phyloP scores from a whole-genome alignment of 2,329 filamentous ascomycete species.

The Aspergillus latus region DNA sequence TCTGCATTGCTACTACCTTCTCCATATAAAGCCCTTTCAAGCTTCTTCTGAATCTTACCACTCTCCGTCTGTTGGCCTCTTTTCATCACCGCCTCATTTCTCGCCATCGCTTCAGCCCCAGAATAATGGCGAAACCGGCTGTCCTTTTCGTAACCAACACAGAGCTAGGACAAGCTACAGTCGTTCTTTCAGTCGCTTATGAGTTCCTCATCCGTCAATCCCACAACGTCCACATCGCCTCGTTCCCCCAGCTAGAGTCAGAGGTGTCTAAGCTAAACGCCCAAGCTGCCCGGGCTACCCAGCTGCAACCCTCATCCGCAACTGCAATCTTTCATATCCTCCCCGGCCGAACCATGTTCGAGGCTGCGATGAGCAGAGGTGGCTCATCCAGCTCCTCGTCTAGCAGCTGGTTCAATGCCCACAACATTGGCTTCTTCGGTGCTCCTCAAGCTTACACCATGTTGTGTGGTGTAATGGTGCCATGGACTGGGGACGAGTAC shows the following conservation, averaged over 20 bases:
- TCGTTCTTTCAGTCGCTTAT: constrained; percentile 41
- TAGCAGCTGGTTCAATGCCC: constrained; percentile 13
- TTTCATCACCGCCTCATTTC: neutral
- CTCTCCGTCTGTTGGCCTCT: neutral
- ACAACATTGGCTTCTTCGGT: constrained; percentile 28
- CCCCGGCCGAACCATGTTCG: constrained; percentile 21
- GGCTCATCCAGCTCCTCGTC: neutral
- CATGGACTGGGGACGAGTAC: constrained; percentile 39
- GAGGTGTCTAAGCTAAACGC: constrained; percentile 25
- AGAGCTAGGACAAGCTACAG: constrained; percentile 45
- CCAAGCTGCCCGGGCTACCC: constrained; percentile 3
- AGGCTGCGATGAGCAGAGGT: constrained; percentile 14
- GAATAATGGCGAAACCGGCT: constrained; percentile 12
- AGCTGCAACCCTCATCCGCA: constrained; percentile 2
- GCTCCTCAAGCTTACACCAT: constrained; percentile 27
- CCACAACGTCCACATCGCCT: constrained; percentile 45
- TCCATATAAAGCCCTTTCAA: neutral
- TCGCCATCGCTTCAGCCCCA: neutral
- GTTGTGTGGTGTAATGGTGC: constrained; percentile 17
- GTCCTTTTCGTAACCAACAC: constrained; percentile 45
- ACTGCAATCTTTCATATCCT: constrained; percentile 28
- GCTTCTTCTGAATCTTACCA: neutral
- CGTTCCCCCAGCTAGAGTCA: constrained; percentile 34
- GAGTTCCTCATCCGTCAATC: constrained; percentile 35
- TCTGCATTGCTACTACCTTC: neutral